These are phyloP conservation scores for Plasmodium malariae DNA, from an alignment of 169 alveolate species.

Conservation along the genomic window DNA sequence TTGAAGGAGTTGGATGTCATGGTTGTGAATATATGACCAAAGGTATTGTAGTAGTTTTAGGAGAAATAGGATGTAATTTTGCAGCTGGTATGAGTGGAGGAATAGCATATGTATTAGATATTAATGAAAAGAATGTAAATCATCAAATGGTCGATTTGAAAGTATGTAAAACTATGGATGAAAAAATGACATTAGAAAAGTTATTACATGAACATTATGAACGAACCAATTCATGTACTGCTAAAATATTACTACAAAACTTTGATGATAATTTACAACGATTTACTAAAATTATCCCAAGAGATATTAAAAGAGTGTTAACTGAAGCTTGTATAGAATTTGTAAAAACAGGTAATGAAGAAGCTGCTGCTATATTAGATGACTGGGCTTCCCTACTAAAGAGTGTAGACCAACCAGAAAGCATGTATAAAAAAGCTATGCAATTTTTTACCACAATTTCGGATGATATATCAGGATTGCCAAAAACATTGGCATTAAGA, in stretches of 20 bases:
- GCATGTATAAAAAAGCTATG: conserved; percentile 75
- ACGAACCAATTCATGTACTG: conserved; percentile 78
- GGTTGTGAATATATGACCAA: conserved; percentile 91
- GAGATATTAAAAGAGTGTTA: conserved; percentile 79
- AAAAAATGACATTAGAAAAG: conserved; percentile 76
- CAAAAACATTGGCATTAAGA: conserved; percentile 63
- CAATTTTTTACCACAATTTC: conserved; percentile 75
- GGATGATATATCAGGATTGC: conserved; percentile 55
- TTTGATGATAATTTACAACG: conserved; percentile 63
- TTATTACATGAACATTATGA: conserved; percentile 78
- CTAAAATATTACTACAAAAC: conserved; percentile 65
- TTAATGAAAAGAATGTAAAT: conserved; percentile 73
- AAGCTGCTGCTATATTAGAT: conserved; percentile 79
- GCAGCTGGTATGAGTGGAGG: conserved; percentile 93
- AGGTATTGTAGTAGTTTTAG: conserved; percentile 87
- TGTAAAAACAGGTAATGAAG: conserved; percentile 78
- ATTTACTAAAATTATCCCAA: conserved; percentile 77
- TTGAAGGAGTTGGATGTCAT: conserved; percentile 89
- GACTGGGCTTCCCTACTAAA: conserved; percentile 78
- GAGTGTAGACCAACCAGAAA: conserved; percentile 77
- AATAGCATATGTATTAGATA: conserved; percentile 82
- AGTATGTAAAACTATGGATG: conserved; percentile 78
- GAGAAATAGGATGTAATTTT: conserved; percentile 85
- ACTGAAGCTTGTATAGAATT: conserved; percentile 81
- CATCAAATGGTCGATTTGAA: conserved; percentile 81